Conservation (phyloP, 305 asterid species). For the Fraxinus ornus region DNA sequence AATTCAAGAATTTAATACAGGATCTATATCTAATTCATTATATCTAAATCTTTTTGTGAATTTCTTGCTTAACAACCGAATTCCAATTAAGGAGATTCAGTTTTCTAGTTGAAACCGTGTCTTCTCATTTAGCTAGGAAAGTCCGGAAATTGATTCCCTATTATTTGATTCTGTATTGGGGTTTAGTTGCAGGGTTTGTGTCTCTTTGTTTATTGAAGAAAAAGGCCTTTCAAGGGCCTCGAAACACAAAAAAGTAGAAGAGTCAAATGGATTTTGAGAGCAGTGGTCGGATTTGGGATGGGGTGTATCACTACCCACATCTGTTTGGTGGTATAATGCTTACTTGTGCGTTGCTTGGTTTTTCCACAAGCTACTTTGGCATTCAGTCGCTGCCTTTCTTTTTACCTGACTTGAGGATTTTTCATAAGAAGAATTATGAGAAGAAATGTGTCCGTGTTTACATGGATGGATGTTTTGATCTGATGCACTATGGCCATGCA, state of each 20-base stretch:
- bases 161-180: constrained; percentile 14
- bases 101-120: background rate
- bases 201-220: constrained; percentile 51
- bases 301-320: constrained; percentile 69
- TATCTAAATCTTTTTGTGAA: background rate
- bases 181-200: constrained; percentile 64
- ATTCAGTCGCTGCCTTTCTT: constrained; percentile 66
- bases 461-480: constrained; percentile 97
- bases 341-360: constrained; percentile 80
- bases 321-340: constrained; percentile 92
- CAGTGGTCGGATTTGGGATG: constrained; percentile 76
- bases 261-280: constrained; percentile 71
- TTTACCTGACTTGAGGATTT: constrained; percentile 55
- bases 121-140: background rate
- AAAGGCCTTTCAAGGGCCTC: constrained; percentile 31
- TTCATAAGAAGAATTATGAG: constrained; percentile 52
- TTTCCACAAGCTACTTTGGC: constrained; percentile 80
- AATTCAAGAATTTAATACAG: constrained; percentile 1
- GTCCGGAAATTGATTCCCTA: background rate
- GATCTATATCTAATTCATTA: constrained; percentile 14
- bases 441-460: constrained; percentile 78
- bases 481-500: constrained; percentile 98
- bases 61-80: background rate
- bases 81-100: constrained; percentile 5
- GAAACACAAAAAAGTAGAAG: constrained; percentile 27